These are phyloP conservation scores for Neopestalotiopsis sp. DNA, from an alignment of 2,329 filamentous ascomycete species.

Conservation along the genomic window DNA sequence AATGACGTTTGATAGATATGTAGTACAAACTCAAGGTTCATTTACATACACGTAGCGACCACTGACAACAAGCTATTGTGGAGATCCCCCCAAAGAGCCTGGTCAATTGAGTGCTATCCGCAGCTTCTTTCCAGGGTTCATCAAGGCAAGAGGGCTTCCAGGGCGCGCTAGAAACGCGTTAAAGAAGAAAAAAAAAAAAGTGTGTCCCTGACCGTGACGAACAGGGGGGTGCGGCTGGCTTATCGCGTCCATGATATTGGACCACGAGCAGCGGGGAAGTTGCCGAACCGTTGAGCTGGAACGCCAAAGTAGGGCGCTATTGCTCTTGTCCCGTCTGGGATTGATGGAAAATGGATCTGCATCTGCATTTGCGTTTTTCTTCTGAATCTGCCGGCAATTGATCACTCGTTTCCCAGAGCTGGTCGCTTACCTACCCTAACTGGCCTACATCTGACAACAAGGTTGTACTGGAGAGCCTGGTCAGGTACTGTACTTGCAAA, in stretches of 20 bases:
- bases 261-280: constrained; percentile 28
- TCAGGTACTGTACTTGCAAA: neutral
- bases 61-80: constrained; percentile 4
- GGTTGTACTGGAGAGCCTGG: neutral
- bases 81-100: neutral
- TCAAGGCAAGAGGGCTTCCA: neutral
- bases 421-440: neutral
- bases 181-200: constrained; percentile 5
- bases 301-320: neutral
- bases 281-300: constrained; percentile 27
- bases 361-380: neutral
- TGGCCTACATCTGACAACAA: neutral
- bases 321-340: constrained; percentile 5
- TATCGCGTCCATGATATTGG: neutral
- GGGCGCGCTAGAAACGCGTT: constrained; percentile 1
- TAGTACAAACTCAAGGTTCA: neutral
- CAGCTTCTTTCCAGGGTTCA: neutral
- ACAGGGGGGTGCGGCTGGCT: neutral
- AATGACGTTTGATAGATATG: neutral
- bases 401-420: neutral
- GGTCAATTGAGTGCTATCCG: neutral
- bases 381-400: neutral
- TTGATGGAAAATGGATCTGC: constrained; percentile 5
- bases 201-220: constrained; percentile 2
- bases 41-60: neutral